Evolutionary conservation across 495 filamentous ascomycete genomes (phyloP).

Genomic region (Astrocystis sublimbata): DNA sequence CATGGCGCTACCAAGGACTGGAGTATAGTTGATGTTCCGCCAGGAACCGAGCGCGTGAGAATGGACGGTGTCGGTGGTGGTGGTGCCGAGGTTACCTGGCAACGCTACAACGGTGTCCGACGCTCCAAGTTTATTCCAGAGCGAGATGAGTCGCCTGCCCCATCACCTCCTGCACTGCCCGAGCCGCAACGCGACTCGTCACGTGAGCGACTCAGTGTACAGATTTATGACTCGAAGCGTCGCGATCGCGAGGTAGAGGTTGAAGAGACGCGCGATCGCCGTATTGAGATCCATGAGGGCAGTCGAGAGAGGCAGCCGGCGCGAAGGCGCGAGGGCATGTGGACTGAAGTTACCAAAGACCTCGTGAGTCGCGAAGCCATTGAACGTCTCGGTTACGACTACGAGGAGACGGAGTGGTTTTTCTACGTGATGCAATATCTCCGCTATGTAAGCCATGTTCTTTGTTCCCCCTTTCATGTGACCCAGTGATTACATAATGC

Average conservation of each 20-base stretch:
- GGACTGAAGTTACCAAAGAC: conserved; percentile 98
- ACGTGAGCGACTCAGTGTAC: conserved; percentile 44
- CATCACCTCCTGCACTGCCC: background rate
- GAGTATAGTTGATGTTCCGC: conserved; percentile 77
- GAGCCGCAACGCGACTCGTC: conserved; percentile 30
- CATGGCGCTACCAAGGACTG: conserved; percentile 71
- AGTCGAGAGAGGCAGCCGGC: conserved; percentile 31
- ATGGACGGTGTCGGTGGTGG: conserved; percentile 74
- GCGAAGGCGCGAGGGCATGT: conserved; percentile 66
- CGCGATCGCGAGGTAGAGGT: conserved; percentile 45
- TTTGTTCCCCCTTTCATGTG: background rate
- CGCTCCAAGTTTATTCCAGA: conserved; percentile 65
- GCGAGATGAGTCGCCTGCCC: conserved; percentile 39
- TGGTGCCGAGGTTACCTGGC: conserved; percentile 69
- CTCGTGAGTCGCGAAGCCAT: conserved; percentile 87
- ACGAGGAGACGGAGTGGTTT: conserved; percentile 84
- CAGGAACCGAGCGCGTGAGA: conserved; percentile 70
- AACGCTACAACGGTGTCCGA: conserved; percentile 73
- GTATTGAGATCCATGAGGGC: conserved; percentile 38
- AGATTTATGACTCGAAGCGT: conserved; percentile 42
- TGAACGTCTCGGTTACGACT: conserved; percentile 80
- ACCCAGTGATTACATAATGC: background rate
- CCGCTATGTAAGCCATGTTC: conserved; percentile 66
- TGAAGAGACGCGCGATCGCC: conserved; percentile 48
- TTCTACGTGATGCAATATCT: conserved; percentile 95